Conservation (phyloP, 495 filamentous ascomycete genomes). For the Xylaria cubensis region DNA sequence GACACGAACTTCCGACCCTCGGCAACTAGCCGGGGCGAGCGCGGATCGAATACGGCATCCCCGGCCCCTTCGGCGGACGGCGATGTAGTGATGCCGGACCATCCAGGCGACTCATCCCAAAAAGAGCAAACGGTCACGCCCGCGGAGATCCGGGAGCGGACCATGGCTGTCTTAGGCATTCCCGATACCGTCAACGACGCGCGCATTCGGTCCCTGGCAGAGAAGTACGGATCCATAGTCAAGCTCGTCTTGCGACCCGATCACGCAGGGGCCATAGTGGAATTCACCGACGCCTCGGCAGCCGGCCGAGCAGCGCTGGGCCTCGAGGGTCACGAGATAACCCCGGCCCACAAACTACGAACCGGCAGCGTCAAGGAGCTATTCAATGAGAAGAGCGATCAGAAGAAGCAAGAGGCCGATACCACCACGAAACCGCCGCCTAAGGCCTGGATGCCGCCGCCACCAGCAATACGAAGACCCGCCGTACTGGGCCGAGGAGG, state of each 20-base stretch:
- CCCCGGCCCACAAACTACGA: conserved; percentile 65
- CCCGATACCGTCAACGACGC: conserved; percentile 76
- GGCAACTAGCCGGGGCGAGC: conserved; percentile 42
- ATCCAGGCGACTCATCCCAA: conserved; percentile 28
- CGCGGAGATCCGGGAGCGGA: conserved; percentile 55
- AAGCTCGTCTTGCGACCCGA: conserved; percentile 75
- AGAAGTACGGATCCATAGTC: conserved; percentile 67
- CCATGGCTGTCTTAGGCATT: conserved; percentile 68
- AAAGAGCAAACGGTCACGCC: conserved; percentile 33
- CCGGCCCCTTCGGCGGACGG: conserved; percentile 41
- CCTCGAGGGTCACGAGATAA: conserved; percentile 75
- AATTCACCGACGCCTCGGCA: conserved; percentile 72
- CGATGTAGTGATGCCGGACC: conserved; percentile 40
- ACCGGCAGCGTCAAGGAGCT: conserved; percentile 75
- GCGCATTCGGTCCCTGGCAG: conserved; percentile 68
- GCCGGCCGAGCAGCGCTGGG: conserved; percentile 78
- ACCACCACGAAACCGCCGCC: conserved; percentile 33
- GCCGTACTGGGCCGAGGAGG: conserved; percentile 57
- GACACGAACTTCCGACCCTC: conserved; percentile 52
- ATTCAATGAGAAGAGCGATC: conserved; percentile 59
- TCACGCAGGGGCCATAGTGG: conserved; percentile 86
- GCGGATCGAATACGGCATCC: conserved; percentile 40
- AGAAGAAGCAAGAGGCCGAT: conserved; percentile 48
- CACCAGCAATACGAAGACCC: conserved; percentile 64
- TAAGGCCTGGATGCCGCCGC: conserved; percentile 55